These are phyloP conservation scores for Aspergillus costaricaensis DNA, from an alignment of 2,329 filamentous ascomycete species.

Conservation along the genomic window DNA sequence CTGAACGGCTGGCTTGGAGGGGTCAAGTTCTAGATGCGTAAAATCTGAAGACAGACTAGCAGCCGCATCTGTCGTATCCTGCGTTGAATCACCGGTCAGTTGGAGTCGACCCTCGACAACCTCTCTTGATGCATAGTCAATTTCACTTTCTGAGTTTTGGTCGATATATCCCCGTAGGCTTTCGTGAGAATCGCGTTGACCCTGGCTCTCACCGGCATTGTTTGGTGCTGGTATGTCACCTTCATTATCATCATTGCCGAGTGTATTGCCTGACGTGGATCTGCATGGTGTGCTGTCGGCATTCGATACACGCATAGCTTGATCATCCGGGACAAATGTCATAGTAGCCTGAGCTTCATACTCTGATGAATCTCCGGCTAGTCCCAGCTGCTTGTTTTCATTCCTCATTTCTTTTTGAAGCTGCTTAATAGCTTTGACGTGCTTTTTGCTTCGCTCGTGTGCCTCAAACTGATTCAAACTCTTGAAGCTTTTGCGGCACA, in stretches of 20 bases:
- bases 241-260: not conserved
- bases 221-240: not conserved
- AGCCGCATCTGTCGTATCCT: conserved; percentile 11
- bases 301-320: not conserved
- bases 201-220: not conserved
- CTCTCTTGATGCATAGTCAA: conserved; percentile 48
- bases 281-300: not conserved
- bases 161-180: not conserved
- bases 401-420: conserved; percentile 79
- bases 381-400: conserved; percentile 62
- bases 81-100: conserved; percentile 16
- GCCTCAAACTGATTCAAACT: conserved; percentile 89
- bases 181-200: not conserved
- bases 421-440: conserved; percentile 80
- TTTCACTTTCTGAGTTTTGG: conserved; percentile 11
- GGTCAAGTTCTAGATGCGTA: conserved; percentile 22
- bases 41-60: conserved; percentile 21
- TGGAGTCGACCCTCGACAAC: conserved; percentile 43
- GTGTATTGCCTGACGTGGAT: not conserved
- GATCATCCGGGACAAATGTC: not conserved
- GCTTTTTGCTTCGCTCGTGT: conserved; percentile 96
- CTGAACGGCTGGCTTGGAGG: conserved; percentile 15
- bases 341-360: not conserved
- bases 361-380: conserved; percentile 16
- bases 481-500: conserved; percentile 71